Conservation (phyloP, 768 basidiomycete genomes). For the Ramaria sp. region DNA sequence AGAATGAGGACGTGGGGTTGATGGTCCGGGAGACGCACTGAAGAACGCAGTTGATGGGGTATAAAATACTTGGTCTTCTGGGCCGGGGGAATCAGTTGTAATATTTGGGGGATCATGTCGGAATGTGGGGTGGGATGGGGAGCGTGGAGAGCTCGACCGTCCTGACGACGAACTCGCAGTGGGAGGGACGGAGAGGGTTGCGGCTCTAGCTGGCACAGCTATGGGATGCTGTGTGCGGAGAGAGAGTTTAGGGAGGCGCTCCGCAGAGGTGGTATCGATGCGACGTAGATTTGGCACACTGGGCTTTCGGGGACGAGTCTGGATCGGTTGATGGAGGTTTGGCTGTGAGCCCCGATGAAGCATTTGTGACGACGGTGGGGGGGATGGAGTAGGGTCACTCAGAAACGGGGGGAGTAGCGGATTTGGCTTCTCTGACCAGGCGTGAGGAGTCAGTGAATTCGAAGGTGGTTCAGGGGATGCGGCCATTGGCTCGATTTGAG, state of each 20-base stretch:
- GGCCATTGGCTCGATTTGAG: slow-evolving; percentile 1
- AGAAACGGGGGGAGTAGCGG: slow-evolving; percentile 17
- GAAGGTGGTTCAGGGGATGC: slow-evolving; percentile 13
- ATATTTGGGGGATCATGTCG: slow-evolving; percentile 29
- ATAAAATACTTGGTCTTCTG: slow-evolving; percentile 19
- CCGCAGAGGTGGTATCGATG: slow-evolving; percentile 50
- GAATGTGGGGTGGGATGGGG: slow-evolving; percentile 25
- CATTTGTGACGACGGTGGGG: slow-evolving; percentile 51
- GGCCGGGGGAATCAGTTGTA: slow-evolving; percentile 12
- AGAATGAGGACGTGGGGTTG: slow-evolving; percentile 34
- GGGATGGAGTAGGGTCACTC: slow-evolving; percentile 44
- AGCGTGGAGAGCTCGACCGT: slow-evolving; percentile 28
- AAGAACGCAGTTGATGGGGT: slow-evolving; percentile 28
- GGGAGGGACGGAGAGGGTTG: slow-evolving; percentile 46
- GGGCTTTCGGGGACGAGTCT: slow-evolving; percentile 44
- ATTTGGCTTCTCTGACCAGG: slow-evolving; percentile 29
- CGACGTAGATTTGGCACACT: slow-evolving; percentile 52
- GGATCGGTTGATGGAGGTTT: slow-evolving; percentile 17
- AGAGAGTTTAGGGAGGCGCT: slow-evolving; percentile 48
- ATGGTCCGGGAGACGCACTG: slow-evolving; percentile 25
- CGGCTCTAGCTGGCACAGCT: slow-evolving; percentile 39
- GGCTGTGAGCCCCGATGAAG: slow-evolving; percentile 24
- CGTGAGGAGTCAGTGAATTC: slow-evolving; percentile 38
- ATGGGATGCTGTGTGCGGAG: slow-evolving; percentile 33
- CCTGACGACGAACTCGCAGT: slow-evolving; percentile 18